Percentiles rank a stretch among this genome's conserved stretches.
Evolutionary conservation across 192 early-diverging fungal species (phyloP).

Genomic region (Mortierella claussenii): DNA sequence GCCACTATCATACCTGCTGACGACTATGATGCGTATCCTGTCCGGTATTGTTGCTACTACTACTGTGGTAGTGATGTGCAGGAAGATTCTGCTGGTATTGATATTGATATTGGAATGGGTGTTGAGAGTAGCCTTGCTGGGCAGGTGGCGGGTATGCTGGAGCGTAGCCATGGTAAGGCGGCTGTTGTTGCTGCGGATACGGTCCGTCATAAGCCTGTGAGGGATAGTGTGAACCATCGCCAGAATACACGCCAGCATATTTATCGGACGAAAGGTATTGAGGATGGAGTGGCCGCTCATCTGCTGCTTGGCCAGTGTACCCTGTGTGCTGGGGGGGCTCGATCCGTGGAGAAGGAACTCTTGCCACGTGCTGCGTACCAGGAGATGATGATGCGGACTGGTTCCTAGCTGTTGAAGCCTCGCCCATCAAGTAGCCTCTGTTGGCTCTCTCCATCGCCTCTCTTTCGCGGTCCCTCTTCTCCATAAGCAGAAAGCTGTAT

Average conservation of each 20-base stretch:
- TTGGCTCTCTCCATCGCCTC: slow-evolving; percentile 48
- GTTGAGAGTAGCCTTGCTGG: slow-evolving; percentile 5
- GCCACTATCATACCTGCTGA: slow-evolving; percentile 38
- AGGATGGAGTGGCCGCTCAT: background rate
- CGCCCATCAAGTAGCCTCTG: slow-evolving; percentile 25
- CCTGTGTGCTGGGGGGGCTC: slow-evolving; percentile 10
- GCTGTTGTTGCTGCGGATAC: slow-evolving; percentile 5
- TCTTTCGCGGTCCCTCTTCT: slow-evolving; percentile 49
- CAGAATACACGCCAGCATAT: slow-evolving; percentile 1
- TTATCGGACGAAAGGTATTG: slow-evolving; percentile 6
- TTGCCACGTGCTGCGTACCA: slow-evolving; percentile 6
- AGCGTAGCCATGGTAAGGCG: slow-evolving; percentile 6
- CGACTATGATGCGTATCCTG: slow-evolving; percentile 19
- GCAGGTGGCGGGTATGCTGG: slow-evolving; percentile 8
- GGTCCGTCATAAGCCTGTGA: slow-evolving; percentile 10
- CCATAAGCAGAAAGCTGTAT: slow-evolving; percentile 48
- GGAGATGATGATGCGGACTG: slow-evolving; percentile 12
- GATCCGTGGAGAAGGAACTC: slow-evolving; percentile 23
- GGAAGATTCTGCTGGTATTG: slow-evolving; percentile 9
- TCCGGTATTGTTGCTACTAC: slow-evolving; percentile 38
- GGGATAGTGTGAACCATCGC: background rate
- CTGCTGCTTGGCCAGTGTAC: background rate
- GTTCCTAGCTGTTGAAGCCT: slow-evolving; percentile 2
- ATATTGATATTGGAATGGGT: slow-evolving; percentile 6
- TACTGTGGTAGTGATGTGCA: slow-evolving; percentile 33